These are phyloP conservation scores for Triticum urartu DNA, from an alignment of 176 grass and related monocot genomes.

Conservation along the genomic window DNA sequence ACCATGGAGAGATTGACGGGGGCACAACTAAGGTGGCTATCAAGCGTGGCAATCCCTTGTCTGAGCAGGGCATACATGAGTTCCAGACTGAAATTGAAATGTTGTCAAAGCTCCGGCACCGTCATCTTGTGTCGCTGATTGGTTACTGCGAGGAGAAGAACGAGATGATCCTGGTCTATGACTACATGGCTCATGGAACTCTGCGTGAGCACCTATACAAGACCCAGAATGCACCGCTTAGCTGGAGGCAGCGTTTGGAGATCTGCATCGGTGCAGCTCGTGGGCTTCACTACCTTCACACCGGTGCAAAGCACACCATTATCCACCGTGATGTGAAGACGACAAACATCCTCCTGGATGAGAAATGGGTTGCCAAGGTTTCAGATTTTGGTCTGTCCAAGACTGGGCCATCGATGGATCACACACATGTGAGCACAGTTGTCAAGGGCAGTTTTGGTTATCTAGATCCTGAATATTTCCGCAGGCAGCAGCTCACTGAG, in stretches of 20 bases:
- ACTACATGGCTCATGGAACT: constrained; percentile 92
- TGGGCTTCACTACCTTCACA: constrained; percentile 94
- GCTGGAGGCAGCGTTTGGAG: constrained; percentile 86
- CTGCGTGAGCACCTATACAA: constrained; percentile 96
- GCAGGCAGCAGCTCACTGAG: constrained; percentile 89
- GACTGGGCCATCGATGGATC: constrained; percentile 82
- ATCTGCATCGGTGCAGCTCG: constrained; percentile 96
- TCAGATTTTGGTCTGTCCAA: constrained; percentile 98
- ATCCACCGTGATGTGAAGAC: constrained; percentile 98
- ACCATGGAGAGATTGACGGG: constrained; percentile 67
- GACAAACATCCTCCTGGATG: constrained; percentile 92
- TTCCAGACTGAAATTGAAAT: constrained; percentile 96
- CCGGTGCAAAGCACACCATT: constrained; percentile 91
- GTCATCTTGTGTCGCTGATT: constrained; percentile 85
- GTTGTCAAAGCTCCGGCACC: constrained; percentile 88
- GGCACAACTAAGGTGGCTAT: constrained; percentile 84
- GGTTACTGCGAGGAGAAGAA: constrained; percentile 92
- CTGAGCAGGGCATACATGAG: constrained; percentile 91
- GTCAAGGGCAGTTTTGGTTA: constrained; percentile 99
- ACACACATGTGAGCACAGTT: constrained; percentile 97
- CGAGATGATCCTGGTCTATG: constrained; percentile 91
- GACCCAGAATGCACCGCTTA: constrained; percentile 83
- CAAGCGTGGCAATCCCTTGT: constrained; percentile 85
- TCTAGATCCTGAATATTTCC: constrained; percentile 87
- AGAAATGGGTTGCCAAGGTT: constrained; percentile 97